Evolutionary conservation across 257 asterid species (phyloP).

Genomic region (Rubia yunnanensis): DNA sequence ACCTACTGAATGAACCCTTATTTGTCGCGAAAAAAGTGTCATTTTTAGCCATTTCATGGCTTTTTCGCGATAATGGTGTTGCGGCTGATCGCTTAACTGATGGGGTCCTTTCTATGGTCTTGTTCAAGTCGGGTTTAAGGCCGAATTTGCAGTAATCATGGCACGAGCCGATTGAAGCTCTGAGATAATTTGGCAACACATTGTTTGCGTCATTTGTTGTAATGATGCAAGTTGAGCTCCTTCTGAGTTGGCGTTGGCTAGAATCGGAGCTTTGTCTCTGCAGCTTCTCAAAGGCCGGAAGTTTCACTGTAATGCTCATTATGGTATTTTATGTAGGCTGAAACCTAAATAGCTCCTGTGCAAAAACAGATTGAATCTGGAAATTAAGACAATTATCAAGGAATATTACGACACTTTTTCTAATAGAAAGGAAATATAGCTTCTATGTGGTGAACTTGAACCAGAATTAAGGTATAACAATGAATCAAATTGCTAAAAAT

Average conservation of each 20-base stretch:
- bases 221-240: conserved; percentile 17
- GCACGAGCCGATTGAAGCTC: conserved; percentile 24
- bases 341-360: neutral
- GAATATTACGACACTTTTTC: too few relatives aligned
- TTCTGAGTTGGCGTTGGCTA: conserved; percentile 5
- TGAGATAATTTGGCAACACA: conserved; percentile 16
- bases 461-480: neutral
- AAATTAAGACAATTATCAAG: neutral
- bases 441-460: neutral
- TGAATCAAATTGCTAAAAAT: neutral
- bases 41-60: conserved; percentile 5
- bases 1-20: neutral
- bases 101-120: neutral
- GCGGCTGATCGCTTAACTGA: neutral
- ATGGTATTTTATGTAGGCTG: neutral
- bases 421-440: neutral
- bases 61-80: neutral
- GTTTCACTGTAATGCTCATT: neutral
- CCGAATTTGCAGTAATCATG: conserved; percentile 26
- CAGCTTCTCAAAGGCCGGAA: conserved; percentile 1
- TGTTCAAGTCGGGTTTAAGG: neutral
- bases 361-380: neutral
- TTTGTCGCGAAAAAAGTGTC: neutral
- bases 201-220: conserved; percentile 7
- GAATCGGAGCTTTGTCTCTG: conserved; percentile 9